These are phyloP conservation scores for Silene uniflora DNA, from an alignment of 148 eudicot species.

Conservation along the genomic window DNA sequence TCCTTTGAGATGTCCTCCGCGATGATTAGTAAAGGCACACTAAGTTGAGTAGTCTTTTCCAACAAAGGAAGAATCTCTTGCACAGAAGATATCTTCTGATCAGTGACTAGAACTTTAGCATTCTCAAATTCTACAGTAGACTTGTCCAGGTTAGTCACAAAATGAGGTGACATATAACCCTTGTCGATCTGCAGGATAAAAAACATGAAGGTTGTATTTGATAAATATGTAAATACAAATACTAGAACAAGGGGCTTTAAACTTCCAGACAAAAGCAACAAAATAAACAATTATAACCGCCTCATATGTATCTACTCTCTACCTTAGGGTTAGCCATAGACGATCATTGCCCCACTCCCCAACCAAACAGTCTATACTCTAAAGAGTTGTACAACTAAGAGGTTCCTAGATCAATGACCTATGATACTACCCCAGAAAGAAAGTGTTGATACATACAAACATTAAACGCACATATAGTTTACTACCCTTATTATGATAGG, in stretches of 20 bases:
- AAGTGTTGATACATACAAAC: not conserved
- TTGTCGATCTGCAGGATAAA: conserved; percentile 72
- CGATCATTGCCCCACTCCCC: too few species aligned
- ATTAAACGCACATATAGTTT: too few species aligned
- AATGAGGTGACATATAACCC: conserved; percentile 94
- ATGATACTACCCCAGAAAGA: not conserved
- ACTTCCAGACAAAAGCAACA: not conserved
- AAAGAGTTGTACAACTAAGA: too few species aligned
- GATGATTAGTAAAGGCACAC: conserved; percentile 78
- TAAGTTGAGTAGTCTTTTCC: conserved; percentile 78
- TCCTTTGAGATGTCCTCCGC: conserved; percentile 74
- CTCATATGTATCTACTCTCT: too few species aligned
- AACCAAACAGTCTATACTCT: too few species aligned
- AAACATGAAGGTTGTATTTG: not conserved
- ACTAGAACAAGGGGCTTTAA: not conserved
- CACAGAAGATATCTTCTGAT: conserved; percentile 67
- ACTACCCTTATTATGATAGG: not conserved
- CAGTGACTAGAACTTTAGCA: conserved; percentile 79
- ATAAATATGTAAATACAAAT: conserved; percentile 5
- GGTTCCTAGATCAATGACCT: too few species aligned
- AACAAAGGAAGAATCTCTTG: conserved; percentile 79
- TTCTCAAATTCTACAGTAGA: conserved; percentile 81
- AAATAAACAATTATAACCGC: not conserved
- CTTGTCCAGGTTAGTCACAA: conserved; percentile 74
- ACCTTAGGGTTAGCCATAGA: too few species aligned